phyloP scores from a whole-genome alignment of 2,329 filamentous ascomycete genomes.

The Fusarium subglutinans region DNA sequence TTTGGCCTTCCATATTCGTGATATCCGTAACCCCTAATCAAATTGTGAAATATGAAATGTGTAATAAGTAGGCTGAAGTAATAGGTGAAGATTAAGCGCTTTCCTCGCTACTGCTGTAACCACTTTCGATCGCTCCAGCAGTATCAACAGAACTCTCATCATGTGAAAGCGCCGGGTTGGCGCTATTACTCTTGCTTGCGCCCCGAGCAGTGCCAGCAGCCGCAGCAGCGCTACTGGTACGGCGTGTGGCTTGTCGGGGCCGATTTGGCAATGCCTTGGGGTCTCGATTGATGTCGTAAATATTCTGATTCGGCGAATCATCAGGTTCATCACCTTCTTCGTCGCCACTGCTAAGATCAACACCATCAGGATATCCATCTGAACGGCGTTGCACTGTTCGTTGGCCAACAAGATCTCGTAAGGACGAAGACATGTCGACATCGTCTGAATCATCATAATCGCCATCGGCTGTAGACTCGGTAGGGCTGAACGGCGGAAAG shows the following conservation, averaged over 20 bases:
- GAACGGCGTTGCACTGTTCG: constrained; percentile 51
- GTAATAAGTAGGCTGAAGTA: not conserved
- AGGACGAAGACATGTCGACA: constrained; percentile 44
- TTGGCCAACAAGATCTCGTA: constrained; percentile 46
- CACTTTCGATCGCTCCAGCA: constrained; percentile 51
- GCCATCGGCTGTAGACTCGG: constrained; percentile 49
- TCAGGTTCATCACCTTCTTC: constrained; percentile 54
- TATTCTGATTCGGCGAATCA: constrained; percentile 44
- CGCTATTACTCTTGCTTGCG: constrained; percentile 46
- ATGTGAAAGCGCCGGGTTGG: constrained; percentile 39
- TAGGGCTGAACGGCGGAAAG: constrained; percentile 58
- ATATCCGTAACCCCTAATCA: not conserved
- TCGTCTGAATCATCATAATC: constrained; percentile 41
- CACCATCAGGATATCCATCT: constrained; percentile 53
- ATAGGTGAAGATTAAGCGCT: constrained; percentile 8
- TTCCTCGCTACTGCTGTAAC: constrained; percentile 50
- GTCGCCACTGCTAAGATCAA: constrained; percentile 53
- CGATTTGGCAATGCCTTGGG: constrained; percentile 33
- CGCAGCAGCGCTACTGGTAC: constrained; percentile 47
- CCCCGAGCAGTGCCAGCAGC: constrained; percentile 45
- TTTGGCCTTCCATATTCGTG: not conserved
- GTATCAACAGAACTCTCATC: constrained; percentile 53
- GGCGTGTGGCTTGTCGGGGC: constrained; percentile 18
- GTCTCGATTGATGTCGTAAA: constrained; percentile 43
- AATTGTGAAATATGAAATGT: constrained; percentile 1